phyloP scores from a whole-genome alignment of 805 yeast genomes.

The Isabelozyma heimii region DNA sequence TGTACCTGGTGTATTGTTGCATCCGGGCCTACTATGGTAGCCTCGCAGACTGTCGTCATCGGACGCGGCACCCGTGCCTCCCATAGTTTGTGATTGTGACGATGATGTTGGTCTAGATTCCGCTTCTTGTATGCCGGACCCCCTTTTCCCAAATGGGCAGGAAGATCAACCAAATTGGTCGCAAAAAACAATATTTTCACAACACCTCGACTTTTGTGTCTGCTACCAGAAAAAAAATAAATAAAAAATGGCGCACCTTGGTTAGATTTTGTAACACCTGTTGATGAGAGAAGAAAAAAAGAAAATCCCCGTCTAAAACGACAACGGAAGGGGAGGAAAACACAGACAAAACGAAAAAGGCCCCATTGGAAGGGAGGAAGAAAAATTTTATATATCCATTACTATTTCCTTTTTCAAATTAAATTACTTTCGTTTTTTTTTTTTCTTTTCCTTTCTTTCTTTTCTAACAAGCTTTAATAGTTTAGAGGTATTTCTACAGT shows the following conservation, averaged over 20 bases:
- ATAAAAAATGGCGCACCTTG: not conserved
- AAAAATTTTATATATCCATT: not conserved
- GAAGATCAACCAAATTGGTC: not conserved
- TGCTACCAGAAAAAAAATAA: not conserved
- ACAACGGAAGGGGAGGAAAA: not conserved
- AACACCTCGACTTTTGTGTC: not conserved
- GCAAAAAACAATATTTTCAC: not conserved
- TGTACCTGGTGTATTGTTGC: too few relatives aligned
- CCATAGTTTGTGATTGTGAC: not conserved
- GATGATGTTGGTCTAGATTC: not conserved
- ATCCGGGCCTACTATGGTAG: too few relatives aligned
- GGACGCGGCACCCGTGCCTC: not conserved
- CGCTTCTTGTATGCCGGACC: not conserved
- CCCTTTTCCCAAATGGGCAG: not conserved
- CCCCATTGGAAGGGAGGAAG: not conserved
- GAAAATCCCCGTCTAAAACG: not conserved
- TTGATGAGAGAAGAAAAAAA: not conserved
- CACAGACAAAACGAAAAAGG: not conserved
- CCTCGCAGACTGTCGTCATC: not conserved
- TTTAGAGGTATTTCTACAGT: slow-evolving; percentile 3
- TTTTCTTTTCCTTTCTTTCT: not conserved
- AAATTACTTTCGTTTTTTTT: not conserved
- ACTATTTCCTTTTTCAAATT: not conserved
- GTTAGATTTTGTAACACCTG: not conserved
- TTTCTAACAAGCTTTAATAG: not conserved